Percentiles rank a stretch among this genome's conserved stretches.
These are phyloP conservation scores for Erysiphe pisi DNA, from an alignment of 2,329 filamentous ascomycete genomes.

Conservation along the genomic window DNA sequence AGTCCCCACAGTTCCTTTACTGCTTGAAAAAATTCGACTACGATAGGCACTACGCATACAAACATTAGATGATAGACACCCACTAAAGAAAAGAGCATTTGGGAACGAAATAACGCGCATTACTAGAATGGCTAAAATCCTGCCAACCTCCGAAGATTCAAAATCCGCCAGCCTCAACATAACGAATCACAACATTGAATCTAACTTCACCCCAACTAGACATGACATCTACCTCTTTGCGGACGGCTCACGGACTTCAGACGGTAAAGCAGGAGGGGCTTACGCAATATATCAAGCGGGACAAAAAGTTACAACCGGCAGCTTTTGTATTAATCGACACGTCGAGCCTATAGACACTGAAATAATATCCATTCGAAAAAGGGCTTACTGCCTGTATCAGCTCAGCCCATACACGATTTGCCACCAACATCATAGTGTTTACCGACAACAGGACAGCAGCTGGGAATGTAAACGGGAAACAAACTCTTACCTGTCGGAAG, in stretches of 20 bases:
- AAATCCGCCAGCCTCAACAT: too few species aligned
- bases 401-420: neutral
- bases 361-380: too few species aligned
- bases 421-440: neutral
- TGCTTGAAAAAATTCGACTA: neutral
- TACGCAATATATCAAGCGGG: neutral
- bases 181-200: too few species aligned
- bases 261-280: neutral
- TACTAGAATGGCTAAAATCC: neutral
- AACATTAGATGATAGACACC: neutral
- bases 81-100: neutral
- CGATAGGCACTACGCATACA: neutral
- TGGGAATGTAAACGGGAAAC: neutral
- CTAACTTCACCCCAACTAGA: neutral
- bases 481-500: neutral
- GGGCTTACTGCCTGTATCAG: too few species aligned
- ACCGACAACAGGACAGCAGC: neutral
- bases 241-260: neutral
- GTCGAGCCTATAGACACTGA: neutral
- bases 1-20: neutral
- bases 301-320: neutral
- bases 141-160: neutral
- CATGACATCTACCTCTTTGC: neutral
- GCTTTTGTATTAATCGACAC: neutral
- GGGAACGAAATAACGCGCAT: neutral